Conservation (phyloP, 1,284 basidiomycete species). For the Cerrena zonata region DNA sequence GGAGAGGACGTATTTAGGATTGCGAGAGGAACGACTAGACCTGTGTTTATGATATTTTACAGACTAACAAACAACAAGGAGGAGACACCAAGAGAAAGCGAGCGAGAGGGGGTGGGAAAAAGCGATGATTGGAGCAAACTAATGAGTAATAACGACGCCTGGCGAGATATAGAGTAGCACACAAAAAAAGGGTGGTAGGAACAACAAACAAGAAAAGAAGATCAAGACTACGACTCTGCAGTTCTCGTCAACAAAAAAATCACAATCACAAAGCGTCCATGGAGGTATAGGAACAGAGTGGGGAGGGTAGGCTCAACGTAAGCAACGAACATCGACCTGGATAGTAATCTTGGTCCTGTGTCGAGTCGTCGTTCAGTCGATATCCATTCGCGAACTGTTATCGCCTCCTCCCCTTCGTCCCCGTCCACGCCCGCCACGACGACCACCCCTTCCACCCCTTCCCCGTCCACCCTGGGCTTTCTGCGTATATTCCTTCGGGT, state of each 20-base stretch:
- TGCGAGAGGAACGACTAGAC: neutral
- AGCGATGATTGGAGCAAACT: conserved; percentile 1
- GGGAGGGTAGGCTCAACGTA: too few relatives aligned
- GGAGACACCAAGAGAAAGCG: neutral
- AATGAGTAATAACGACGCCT: neutral
- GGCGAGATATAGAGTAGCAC: neutral
- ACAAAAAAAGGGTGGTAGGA: neutral
- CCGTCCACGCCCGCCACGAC: conserved; percentile 27
- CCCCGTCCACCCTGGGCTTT: conserved; percentile 26
- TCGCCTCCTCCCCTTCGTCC: conserved; percentile 26
- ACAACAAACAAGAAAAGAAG: neutral
- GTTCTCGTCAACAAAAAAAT: too few relatives aligned
- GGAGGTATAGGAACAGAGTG: too few relatives aligned
- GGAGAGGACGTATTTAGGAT: neutral
- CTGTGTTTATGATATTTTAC: neutral
- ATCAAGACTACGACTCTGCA: too few relatives aligned
- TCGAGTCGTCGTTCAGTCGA: conserved; percentile 28
- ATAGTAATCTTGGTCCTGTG: too few relatives aligned
- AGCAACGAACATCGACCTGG: too few relatives aligned
- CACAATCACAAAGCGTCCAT: too few relatives aligned
- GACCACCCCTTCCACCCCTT: conserved; percentile 24
- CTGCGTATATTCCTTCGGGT: conserved; percentile 50
- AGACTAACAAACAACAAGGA: conserved; percentile 3
- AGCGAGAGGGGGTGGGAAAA: neutral
- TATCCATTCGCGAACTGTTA: conserved; percentile 35